Percentiles rank a stretch among this genome's conserved stretches.
Conservation (phyloP, 1,284 basidiomycete species). For the Mycena citricolor region DNA sequence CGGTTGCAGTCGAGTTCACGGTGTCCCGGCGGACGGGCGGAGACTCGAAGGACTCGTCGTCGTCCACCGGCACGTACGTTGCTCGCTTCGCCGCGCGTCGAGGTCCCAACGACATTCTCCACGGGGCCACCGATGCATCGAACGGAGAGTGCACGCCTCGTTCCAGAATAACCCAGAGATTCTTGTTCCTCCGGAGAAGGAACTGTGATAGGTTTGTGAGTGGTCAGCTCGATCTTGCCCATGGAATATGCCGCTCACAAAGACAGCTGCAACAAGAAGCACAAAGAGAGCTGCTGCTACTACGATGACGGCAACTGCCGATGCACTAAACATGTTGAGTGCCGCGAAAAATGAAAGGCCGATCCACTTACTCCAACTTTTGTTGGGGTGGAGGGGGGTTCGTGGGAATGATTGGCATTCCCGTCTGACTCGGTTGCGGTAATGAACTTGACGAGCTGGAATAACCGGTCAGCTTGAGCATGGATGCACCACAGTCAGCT, state of each 20-base stretch:
- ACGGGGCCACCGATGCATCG: constrained; percentile 20
- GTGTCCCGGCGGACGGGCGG: constrained; percentile 20
- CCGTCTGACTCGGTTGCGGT: too few species aligned
- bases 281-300: constrained; percentile 22
- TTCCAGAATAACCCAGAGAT: constrained; percentile 28
- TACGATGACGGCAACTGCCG: constrained; percentile 22
- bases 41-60: constrained; percentile 14
- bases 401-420: background rate
- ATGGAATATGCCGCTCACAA: constrained; percentile 20
- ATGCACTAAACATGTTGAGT: constrained; percentile 4
- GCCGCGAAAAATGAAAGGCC: background rate
- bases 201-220: constrained; percentile 17
- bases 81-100: constrained; percentile 2
- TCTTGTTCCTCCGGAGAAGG: constrained; percentile 28
- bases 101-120: constrained; percentile 11
- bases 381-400: background rate
- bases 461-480: background rate
- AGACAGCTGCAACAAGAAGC: constrained; percentile 21
- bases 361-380: constrained; percentile 5
- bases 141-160: constrained; percentile 30
- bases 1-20: constrained; percentile 14
- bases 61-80: constrained; percentile 1
- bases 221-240: background rate
- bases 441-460: too few species aligned
- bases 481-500: background rate